phyloP scores from a whole-genome alignment of 495 filamentous ascomycete genomes.

The Aspergillus sclerotioniger region DNA sequence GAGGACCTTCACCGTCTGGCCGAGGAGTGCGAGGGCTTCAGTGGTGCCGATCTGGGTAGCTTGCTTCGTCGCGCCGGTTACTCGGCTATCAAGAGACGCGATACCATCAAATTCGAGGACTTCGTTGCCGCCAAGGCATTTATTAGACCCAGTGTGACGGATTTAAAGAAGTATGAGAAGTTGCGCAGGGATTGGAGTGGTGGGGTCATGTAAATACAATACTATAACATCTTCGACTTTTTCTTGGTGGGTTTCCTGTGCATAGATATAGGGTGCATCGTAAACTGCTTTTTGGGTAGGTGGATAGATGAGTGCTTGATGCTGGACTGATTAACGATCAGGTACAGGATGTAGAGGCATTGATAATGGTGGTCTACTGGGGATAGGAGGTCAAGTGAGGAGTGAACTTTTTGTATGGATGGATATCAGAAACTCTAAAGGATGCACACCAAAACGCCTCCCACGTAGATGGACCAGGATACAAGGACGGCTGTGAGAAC shows the following conservation, averaged over 20 bases:
- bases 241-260: too few relatives aligned
- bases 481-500: slow-evolving; percentile 17
- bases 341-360: background rate
- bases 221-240: background rate
- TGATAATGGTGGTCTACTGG: slow-evolving; percentile 7
- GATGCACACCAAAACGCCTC: slow-evolving; percentile 24
- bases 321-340: too few relatives aligned
- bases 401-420: slow-evolving; percentile 26
- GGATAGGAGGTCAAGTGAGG: slow-evolving; percentile 23
- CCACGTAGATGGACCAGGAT: slow-evolving; percentile 21
- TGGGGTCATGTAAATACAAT: slow-evolving; percentile 25
- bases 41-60: slow-evolving; percentile 83
- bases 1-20: slow-evolving; percentile 56
- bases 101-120: slow-evolving; percentile 65
- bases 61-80: slow-evolving; percentile 74
- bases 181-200: slow-evolving; percentile 52
- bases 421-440: slow-evolving; percentile 26
- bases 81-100: slow-evolving; percentile 64
- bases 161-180: slow-evolving; percentile 67
- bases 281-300: too few relatives aligned
- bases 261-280: too few relatives aligned
- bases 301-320: too few relatives aligned
- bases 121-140: slow-evolving; percentile 71
- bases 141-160: slow-evolving; percentile 78
- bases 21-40: slow-evolving; percentile 77